Evolutionary conservation across 495 filamentous ascomycete species (phyloP).

Genomic region (Talaromyces liani): DNA sequence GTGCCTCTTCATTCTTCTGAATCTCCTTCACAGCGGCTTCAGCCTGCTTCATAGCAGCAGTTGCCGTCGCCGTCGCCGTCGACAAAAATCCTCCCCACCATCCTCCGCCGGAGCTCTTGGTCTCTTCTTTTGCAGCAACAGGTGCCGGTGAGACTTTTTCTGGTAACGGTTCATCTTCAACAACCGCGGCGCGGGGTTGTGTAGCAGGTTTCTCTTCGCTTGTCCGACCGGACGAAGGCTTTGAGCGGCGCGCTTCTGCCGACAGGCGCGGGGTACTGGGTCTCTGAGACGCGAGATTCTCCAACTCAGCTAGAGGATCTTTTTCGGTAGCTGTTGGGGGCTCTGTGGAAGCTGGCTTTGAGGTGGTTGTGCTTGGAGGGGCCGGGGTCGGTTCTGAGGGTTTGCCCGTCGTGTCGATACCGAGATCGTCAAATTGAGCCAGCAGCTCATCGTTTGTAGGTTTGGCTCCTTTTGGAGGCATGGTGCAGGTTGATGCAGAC

Average conservation of each 20-base stretch:
- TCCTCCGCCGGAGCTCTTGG: constrained; percentile 52
- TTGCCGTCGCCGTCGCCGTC: constrained; percentile 52
- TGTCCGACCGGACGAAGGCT: constrained; percentile 46
- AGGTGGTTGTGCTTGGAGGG: constrained; percentile 1
- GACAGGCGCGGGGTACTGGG: constrained; percentile 69
- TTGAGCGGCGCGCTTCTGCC: constrained; percentile 42
- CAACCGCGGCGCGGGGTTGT: constrained; percentile 37
- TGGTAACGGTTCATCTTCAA: constrained; percentile 30
- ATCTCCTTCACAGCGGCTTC: constrained; percentile 92
- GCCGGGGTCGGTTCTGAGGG: constrained; percentile 14
- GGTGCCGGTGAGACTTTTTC: constrained; percentile 22
- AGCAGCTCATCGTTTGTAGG: constrained; percentile 73
- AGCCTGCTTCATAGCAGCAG: constrained; percentile 86
- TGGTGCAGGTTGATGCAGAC: constrained; percentile 9
- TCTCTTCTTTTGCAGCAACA: constrained; percentile 19
- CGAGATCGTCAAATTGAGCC: constrained; percentile 72
- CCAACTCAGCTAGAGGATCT: constrained; percentile 81
- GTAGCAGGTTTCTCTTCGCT: constrained; percentile 52
- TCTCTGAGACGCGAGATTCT: constrained; percentile 63
- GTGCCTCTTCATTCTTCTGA: constrained; percentile 91
- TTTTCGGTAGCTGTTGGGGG: constrained; percentile 39
- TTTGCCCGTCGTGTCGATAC: constrained; percentile 34
- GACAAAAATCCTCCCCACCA: constrained; percentile 90
- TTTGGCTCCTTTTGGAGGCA: constrained; percentile 44
- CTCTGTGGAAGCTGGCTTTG: constrained; percentile 24